These are phyloP conservation scores for Scytalidium sp. DNA, from an alignment of 2,329 filamentous ascomycete species.

Conservation along the genomic window DNA sequence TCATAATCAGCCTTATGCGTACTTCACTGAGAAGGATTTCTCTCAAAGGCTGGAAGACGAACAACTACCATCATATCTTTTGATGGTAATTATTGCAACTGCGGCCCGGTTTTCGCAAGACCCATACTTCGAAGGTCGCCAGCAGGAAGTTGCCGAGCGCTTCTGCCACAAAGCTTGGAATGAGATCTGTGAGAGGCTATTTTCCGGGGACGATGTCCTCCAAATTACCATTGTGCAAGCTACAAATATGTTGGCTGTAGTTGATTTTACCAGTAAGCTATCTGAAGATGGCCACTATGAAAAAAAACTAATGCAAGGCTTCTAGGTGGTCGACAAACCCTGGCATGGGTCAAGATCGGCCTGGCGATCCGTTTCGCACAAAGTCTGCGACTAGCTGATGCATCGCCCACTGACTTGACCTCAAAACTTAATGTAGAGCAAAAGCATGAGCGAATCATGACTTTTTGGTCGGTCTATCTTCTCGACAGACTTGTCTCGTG, in stretches of 20 bases:
- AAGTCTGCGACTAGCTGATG: conserved; percentile 22
- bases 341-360: conserved; percentile 34
- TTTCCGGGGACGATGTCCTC: neutral
- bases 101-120: neutral
- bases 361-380: conserved; percentile 30
- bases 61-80: neutral
- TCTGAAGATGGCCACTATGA: neutral
- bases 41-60: neutral
- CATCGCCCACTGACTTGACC: neutral
- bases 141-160: neutral
- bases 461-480: conserved; percentile 37
- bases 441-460: conserved; percentile 27
- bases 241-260: conserved; percentile 32
- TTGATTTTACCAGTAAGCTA: conserved; percentile 34
- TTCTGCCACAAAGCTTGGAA: neutral
- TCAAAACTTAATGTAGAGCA: too few species aligned
- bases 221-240: conserved; percentile 21
- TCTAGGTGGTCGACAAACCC: conserved; percentile 12
- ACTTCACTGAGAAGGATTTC: neutral
- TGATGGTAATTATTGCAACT: neutral
- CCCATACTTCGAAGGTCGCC: neutral
- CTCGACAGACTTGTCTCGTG: conserved; percentile 33
- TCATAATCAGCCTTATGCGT: conserved; percentile 10
- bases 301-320: neutral
- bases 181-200: neutral